Percentiles rank a stretch among this genome's conserved stretches.
These are phyloP conservation scores for Fusarium mundagurra DNA, from an alignment of 2,329 filamentous ascomycete genomes.

Conservation along the genomic window DNA sequence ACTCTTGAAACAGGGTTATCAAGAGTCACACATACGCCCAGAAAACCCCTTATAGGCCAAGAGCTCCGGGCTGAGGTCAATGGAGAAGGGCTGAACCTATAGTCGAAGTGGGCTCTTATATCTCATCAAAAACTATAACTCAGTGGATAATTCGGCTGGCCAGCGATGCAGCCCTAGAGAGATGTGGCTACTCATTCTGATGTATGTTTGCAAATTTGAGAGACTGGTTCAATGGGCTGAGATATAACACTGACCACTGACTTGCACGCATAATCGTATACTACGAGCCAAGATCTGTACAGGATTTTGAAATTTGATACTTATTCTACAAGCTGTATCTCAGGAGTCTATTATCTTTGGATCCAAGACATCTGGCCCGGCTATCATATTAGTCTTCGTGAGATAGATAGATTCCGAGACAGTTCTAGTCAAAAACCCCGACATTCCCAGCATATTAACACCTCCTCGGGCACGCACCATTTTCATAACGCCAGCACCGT, in stretches of 20 bases:
- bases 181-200: too few relatives aligned
- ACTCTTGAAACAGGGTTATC: not conserved
- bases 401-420: conserved; percentile 13
- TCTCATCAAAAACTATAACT: not conserved
- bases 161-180: too few relatives aligned
- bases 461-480: conserved; percentile 14
- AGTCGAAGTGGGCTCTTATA: fast-evolving
- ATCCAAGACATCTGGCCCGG: not conserved
- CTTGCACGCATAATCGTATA: not conserved
- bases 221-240: not conserved
- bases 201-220: fast-evolving
- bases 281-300: too few relatives aligned
- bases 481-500: conserved; percentile 9
- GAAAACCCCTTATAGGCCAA: too few relatives aligned
- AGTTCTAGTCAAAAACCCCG: conserved; percentile 6
- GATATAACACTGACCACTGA: fast-evolving
- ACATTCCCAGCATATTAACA: conserved; percentile 10
- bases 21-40: fast-evolving
- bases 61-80: not conserved
- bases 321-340: not conserved
- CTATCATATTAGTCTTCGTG: not conserved
- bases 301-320: not conserved
- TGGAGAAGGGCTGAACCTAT: not conserved
- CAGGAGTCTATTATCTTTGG: not conserved
- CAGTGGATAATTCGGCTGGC: too few relatives aligned